Evolutionary conservation across 2,329 filamentous ascomycete species (phyloP).

Genomic region (Sporothrix schenckii): DNA sequence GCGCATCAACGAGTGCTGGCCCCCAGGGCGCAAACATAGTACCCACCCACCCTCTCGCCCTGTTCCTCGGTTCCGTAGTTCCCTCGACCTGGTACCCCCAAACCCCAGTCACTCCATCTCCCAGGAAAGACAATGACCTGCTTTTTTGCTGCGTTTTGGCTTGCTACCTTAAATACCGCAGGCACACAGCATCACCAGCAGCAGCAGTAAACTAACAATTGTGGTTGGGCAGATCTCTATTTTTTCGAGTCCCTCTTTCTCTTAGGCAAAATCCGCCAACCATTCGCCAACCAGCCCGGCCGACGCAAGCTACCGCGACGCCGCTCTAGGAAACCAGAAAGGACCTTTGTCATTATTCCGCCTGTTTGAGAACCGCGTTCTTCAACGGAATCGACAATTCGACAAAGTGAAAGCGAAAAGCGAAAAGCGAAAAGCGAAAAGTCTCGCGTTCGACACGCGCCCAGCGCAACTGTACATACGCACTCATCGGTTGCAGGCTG

Average conservation of each 20-base stretch:
- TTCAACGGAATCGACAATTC: no score
- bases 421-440: background rate
- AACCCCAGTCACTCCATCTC: constrained; percentile 43
- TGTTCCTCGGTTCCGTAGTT: background rate
- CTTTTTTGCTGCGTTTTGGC: constrained; percentile 33
- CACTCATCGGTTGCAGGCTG: constrained; percentile 52
- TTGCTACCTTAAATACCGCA: constrained; percentile 45
- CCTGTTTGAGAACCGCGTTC: constrained; percentile 3
- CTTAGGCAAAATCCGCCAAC: constrained; percentile 35
- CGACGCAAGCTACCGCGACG: constrained; percentile 30
- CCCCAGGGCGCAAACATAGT: constrained; percentile 44
- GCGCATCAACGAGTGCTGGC: constrained; percentile 38
- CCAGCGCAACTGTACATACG: constrained; percentile 29
- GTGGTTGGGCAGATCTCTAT: constrained; percentile 49
- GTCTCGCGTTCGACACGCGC: background rate
- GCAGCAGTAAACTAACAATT: constrained; percentile 34
- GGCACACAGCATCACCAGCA: constrained; percentile 39
- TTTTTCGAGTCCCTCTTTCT: constrained; percentile 16
- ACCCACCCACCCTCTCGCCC: constrained; percentile 38
- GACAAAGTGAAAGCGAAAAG: background rate
- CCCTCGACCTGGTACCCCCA: constrained; percentile 20
- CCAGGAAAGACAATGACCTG: constrained; percentile 34
- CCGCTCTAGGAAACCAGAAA: background rate
- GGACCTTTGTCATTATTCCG: background rate
- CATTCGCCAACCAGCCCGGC: constrained; percentile 34